Conservation (phyloP, 208 protist genomes). For the Hexamita inflata region DNA sequence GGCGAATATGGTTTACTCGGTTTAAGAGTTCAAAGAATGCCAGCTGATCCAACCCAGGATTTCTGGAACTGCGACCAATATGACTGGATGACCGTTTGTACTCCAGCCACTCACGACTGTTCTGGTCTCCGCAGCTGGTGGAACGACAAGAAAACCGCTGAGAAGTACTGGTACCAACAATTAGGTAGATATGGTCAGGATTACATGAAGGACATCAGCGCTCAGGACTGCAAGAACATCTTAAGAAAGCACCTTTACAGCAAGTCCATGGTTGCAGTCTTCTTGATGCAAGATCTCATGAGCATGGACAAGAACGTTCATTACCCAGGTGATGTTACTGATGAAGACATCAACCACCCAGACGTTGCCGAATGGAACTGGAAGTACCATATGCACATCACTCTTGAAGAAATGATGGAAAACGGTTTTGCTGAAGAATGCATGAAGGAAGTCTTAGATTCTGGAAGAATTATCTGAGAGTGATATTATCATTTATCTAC, state of each 20-base stretch:
- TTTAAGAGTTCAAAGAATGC: slow-evolving; percentile 58
- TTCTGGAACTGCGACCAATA: slow-evolving; percentile 35
- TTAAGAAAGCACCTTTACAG: slow-evolving; percentile 35
- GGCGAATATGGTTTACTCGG: slow-evolving; percentile 49
- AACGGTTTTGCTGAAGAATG: slow-evolving; percentile 19
- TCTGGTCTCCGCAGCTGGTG: slow-evolving; percentile 39
- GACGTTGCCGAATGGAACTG: slow-evolving; percentile 33
- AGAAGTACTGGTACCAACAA: not conserved
- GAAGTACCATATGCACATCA: slow-evolving; percentile 41
- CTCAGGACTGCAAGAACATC: not conserved
- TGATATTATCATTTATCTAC: too few species aligned
- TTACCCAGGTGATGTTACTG: not conserved
- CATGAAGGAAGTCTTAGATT: not conserved
- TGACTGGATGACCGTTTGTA: slow-evolving; percentile 28
- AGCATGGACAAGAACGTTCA: not conserved
- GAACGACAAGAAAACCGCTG: not conserved
- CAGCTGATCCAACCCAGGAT: slow-evolving; percentile 11
- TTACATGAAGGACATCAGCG: not conserved
- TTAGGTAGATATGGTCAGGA: not conserved
- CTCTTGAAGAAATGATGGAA: slow-evolving; percentile 33
- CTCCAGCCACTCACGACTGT: slow-evolving; percentile 42
- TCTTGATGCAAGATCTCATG: slow-evolving; percentile 39
- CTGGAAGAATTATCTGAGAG: slow-evolving; percentile 7
- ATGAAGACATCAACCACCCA: slow-evolving; percentile 44
- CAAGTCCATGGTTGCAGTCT: slow-evolving; percentile 33